phyloP scores from a whole-genome alignment of 257 asterid species.

The Primulina huaijiensis region DNA sequence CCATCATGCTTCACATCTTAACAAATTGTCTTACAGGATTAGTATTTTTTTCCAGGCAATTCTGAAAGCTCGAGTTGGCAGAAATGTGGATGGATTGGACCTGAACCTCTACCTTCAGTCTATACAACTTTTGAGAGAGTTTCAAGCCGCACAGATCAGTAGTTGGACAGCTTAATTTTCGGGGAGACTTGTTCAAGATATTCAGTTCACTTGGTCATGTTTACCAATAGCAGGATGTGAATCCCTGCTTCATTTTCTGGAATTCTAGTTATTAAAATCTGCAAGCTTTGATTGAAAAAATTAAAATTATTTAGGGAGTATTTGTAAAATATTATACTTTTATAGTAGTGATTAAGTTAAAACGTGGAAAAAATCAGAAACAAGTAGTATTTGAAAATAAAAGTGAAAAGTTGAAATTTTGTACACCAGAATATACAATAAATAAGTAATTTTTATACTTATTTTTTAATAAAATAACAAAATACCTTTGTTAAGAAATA shows the following conservation, averaged over 20 bases:
- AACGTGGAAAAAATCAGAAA: too few species aligned
- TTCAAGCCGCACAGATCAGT: slow-evolving; percentile 56
- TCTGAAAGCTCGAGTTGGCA: slow-evolving; percentile 83
- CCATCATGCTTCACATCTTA: not conserved
- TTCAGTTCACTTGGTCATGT: slow-evolving; percentile 6
- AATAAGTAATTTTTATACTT: too few species aligned
- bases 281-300: too few species aligned
- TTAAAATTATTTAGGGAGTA: too few species aligned
- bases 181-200: not conserved
- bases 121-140: slow-evolving; percentile 62
- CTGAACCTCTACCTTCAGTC: slow-evolving; percentile 77
- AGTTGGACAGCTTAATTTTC: slow-evolving; percentile 26
- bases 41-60: slow-evolving; percentile 48
- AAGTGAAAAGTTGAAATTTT: too few species aligned
- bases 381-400: too few species aligned
- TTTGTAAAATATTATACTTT: too few species aligned
- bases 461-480: too few species aligned
- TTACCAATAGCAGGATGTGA: not conserved
- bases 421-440: too few species aligned
- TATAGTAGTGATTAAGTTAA: too few species aligned
- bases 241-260: not conserved
- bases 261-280: not conserved
- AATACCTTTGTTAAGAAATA: too few species aligned
- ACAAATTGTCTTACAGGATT: not conserved
- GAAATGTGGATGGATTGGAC: slow-evolving; percentile 94